phyloP scores from a whole-genome alignment of 768 basidiomycete genomes.

The Sarcodon aspratus region DNA sequence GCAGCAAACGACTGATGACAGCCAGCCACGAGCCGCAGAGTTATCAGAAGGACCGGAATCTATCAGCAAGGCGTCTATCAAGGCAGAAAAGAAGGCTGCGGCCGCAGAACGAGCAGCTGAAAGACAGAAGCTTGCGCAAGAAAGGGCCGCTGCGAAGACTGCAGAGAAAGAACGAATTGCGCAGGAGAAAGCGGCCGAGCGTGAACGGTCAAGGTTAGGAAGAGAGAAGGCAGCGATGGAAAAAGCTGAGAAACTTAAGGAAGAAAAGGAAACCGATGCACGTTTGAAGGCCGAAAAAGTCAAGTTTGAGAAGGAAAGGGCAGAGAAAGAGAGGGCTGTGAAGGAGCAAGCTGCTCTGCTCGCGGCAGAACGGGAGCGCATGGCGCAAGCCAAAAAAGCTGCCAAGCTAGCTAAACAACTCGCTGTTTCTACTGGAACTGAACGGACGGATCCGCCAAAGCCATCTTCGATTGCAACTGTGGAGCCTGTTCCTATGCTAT shows the following conservation, averaged over 20 bases:
- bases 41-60: constrained; percentile 24
- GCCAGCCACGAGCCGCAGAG: constrained; percentile 4
- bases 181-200: constrained; percentile 43
- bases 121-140: constrained; percentile 41
- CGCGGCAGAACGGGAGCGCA: constrained; percentile 13
- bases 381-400: constrained; percentile 15
- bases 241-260: constrained; percentile 23
- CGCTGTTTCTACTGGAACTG: constrained; percentile 8
- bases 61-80: constrained; percentile 48
- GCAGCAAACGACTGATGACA: constrained; percentile 13
- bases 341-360: constrained; percentile 17
- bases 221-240: constrained; percentile 27
- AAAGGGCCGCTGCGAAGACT: constrained; percentile 43
- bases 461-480: constrained; percentile 22
- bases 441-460: constrained; percentile 6
- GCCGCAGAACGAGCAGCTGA: constrained; percentile 54
- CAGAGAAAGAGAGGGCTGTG: constrained; percentile 19
- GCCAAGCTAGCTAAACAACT: constrained; percentile 9
- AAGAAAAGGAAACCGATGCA: constrained; percentile 24
- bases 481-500: constrained; percentile 61
- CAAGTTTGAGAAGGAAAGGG: constrained; percentile 26
- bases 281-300: constrained; percentile 21
- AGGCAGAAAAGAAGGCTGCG: constrained; percentile 53
- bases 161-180: constrained; percentile 43
- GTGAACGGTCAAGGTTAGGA: constrained; percentile 30